Base-by-base conservation (phyloP, 1,284 basidiomycete species). In the Cystobasidiaceae sp. region DNA sequence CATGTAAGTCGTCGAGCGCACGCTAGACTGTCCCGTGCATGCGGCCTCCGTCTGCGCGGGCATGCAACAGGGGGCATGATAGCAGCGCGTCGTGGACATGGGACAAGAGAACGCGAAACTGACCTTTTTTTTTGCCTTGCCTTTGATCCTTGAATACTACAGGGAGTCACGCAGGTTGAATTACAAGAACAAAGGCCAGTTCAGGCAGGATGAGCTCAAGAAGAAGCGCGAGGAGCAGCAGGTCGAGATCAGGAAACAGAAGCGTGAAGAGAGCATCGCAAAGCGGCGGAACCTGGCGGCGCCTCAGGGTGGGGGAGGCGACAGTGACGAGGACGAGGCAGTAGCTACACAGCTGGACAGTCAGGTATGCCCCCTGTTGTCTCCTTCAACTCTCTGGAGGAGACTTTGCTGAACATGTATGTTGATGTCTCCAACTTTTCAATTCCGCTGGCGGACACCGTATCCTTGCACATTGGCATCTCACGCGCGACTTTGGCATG, bases 141-240 rank as follows among this genome's bases (percentile, higher is more conserved):
- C n/a, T n/a, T n/a, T n/a, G n/a, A n/a, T n/a, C n/a, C n/a, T n/a
- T n/a, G n/a, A 15, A 44, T n/a, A 41, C 30, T 11, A 44, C 61
- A 64, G 61, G 63, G 63, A 67, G 56, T 58, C 70, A 11, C 71
- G 73, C 17, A 69, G 72, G 25, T 63, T 62, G 54, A 82, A 81
- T 67, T 85, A 82, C 77, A 85, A 92, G 82, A 87, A 84, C 79
- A 91, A 90, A 78, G 86, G 87, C 70, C 68, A 74, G 59, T 81
- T 91, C 71, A 90, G 90, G 77, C 85, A 85, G 73, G 89, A 92
- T 70, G 71, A 71, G 79, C 87, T 96, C 73, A 85, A 93, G 75
- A 87, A 92, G 79, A 86, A 93, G 77, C 86, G 93, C 69, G 93
- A 97, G 78, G 93, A 97, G 77, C 90, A 93, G 77, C 92, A 96